Conservation (phyloP, 352 stramenopile species). For the Aphanomyces astaci region DNA sequence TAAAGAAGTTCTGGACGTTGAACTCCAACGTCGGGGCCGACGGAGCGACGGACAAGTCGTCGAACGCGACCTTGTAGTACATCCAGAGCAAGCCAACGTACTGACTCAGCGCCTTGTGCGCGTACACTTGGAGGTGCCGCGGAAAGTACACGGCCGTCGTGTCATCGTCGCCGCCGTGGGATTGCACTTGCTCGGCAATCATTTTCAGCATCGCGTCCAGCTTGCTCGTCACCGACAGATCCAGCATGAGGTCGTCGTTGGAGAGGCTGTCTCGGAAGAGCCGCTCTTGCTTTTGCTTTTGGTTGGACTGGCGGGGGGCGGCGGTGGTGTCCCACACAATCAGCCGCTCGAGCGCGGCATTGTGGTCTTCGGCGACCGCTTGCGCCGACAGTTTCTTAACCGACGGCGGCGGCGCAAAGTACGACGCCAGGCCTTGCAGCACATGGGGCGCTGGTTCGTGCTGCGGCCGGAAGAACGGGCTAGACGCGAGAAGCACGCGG, state of each 20-base stretch:
- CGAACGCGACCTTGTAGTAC: slow-evolving; percentile 71
- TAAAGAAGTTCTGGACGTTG: slow-evolving; percentile 38
- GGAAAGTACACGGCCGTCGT: slow-evolving; percentile 43
- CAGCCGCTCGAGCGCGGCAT: slow-evolving; percentile 36
- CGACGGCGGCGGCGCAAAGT: background rate
- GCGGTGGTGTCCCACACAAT: slow-evolving; percentile 60
- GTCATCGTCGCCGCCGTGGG: slow-evolving; percentile 1
- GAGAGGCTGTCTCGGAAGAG: slow-evolving; percentile 69
- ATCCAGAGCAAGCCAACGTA: slow-evolving; percentile 74
- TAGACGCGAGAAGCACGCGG: slow-evolving; percentile 64
- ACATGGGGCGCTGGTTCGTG: background rate
- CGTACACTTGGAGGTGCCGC: slow-evolving; percentile 58
- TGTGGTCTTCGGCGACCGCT: slow-evolving; percentile 27
- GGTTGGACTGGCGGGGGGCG: slow-evolving; percentile 33
- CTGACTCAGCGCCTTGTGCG: slow-evolving; percentile 56
- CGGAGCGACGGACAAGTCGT: slow-evolving; percentile 35
- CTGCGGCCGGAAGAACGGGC: slow-evolving; percentile 43
- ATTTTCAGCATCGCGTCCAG: slow-evolving; percentile 82
- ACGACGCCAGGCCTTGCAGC: background rate
- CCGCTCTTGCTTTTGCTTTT: slow-evolving; percentile 32
- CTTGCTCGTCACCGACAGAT: slow-evolving; percentile 74
- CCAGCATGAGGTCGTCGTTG: slow-evolving; percentile 73
- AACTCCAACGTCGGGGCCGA: slow-evolving; percentile 66
- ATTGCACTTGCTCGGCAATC: slow-evolving; percentile 61
- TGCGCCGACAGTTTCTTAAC: slow-evolving; percentile 32